Evolutionary conservation across 257 asterid species (phyloP).

Genomic region (Euphrasia confusa): DNA sequence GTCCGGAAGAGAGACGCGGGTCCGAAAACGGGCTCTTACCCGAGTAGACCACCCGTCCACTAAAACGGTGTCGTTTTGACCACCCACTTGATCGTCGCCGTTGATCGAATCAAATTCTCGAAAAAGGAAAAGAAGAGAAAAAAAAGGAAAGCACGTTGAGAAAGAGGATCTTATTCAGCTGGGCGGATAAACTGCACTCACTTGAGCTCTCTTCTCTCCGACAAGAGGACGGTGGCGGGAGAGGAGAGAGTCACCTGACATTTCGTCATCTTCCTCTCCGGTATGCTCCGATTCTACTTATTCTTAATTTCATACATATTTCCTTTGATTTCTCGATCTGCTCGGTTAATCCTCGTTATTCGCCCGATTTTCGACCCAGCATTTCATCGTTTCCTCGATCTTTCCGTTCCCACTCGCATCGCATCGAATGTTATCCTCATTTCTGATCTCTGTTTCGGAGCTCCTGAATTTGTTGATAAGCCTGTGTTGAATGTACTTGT

Average conservation of each 20-base stretch:
- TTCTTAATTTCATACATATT: background rate
- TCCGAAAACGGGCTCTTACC: slow-evolving; percentile 19
- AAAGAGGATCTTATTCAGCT: slow-evolving; percentile 27
- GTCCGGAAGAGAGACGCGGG: slow-evolving; percentile 26
- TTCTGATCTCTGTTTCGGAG: slow-evolving; percentile 31
- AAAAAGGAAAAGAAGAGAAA: background rate
- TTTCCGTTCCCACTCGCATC: slow-evolving; percentile 10
- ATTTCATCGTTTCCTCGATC: slow-evolving; percentile 25
- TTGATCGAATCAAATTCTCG: slow-evolving; percentile 25
- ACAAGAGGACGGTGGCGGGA: slow-evolving; percentile 20
- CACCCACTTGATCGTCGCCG: slow-evolving; percentile 24
- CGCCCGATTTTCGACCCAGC: slow-evolving; percentile 24
- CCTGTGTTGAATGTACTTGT: slow-evolving; percentile 11
- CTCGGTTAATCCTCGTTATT: slow-evolving; percentile 29
- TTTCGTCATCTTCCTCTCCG: slow-evolving; percentile 21
- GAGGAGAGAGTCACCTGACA: slow-evolving; percentile 17
- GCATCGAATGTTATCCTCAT: background rate
- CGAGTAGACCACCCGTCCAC: background rate
- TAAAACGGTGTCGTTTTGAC: slow-evolving; percentile 16
- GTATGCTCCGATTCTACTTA: slow-evolving; percentile 33
- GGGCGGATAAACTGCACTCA: slow-evolving; percentile 25
- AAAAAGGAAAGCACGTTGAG: slow-evolving; percentile 3
- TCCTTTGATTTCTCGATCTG: slow-evolving; percentile 33
- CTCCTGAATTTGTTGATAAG: slow-evolving; percentile 22
- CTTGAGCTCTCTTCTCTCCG: slow-evolving; percentile 37